Conservation (phyloP, 495 filamentous ascomycete species). For the Bacidia gigantensis region DNA sequence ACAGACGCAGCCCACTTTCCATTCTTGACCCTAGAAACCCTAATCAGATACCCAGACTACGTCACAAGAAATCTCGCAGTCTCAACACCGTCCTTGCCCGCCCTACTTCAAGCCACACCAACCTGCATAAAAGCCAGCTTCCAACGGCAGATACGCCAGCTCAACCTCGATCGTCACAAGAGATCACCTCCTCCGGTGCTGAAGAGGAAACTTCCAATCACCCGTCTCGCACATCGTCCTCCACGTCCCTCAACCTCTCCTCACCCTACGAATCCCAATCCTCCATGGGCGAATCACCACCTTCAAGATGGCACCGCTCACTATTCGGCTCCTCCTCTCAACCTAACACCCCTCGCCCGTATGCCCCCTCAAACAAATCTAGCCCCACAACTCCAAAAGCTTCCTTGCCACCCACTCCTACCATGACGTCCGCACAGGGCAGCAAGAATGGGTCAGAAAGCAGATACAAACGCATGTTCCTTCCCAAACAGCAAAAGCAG, state of each 20-base stretch:
- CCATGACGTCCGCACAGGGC: conserved; percentile 15
- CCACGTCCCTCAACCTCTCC: conserved; percentile 13
- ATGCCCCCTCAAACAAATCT: neutral
- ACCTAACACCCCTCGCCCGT: conserved; percentile 9
- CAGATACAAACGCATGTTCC: conserved; percentile 15
- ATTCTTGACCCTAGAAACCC: conserved; percentile 2
- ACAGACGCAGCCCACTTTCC: neutral
- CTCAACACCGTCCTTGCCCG: conserved; percentile 9
- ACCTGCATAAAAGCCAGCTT: neutral
- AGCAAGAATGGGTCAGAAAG: conserved; percentile 3
- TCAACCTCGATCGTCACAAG: conserved; percentile 1
- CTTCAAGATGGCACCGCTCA: conserved; percentile 8
- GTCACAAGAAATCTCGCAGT: conserved; percentile 17
- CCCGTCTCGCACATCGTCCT: conserved; percentile 16
- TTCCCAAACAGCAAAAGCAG: neutral
- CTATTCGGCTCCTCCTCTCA: conserved; percentile 14
- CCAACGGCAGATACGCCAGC: neutral
- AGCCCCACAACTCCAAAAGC: conserved; percentile 7
- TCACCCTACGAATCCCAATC: conserved; percentile 12
- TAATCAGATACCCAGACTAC: conserved; percentile 4
- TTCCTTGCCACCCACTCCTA: neutral
- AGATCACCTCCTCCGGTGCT: conserved; percentile 16
- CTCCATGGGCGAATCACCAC: neutral
- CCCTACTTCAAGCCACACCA: neutral
- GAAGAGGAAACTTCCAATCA: conserved; percentile 15